A percentile compares a stretch with the other conserved stretches of the same genome.
phyloP scores from a whole-genome alignment of 2,329 filamentous ascomycete species.

The Pseudogymnoascus sp. region DNA sequence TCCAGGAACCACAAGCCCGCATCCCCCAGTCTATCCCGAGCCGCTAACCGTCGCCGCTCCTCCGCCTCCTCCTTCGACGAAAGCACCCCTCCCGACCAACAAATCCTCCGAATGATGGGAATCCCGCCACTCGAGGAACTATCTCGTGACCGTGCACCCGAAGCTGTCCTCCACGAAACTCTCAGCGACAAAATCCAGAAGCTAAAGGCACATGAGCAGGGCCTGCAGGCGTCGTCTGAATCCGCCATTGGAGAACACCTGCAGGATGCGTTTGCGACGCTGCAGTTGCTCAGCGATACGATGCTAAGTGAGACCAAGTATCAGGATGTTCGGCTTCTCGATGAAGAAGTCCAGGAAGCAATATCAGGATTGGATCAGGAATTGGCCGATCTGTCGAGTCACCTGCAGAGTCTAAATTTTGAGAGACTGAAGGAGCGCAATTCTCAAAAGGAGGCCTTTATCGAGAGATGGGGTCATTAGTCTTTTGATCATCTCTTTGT shows the following conservation, averaged over 20 bases:
- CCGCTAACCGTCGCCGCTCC: slow-evolving; percentile 19
- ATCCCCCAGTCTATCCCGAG: slow-evolving; percentile 23
- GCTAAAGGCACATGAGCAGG: slow-evolving; percentile 35
- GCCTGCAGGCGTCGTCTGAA: slow-evolving; percentile 45
- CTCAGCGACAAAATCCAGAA: slow-evolving; percentile 35
- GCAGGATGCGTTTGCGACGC: slow-evolving; percentile 38
- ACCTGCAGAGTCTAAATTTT: slow-evolving; percentile 28
- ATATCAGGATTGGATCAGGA: slow-evolving; percentile 32
- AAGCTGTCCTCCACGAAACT: slow-evolving; percentile 21
- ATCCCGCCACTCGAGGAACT: slow-evolving; percentile 34
- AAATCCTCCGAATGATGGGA: slow-evolving; percentile 41
- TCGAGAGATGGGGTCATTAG: slow-evolving; percentile 33
- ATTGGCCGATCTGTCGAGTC: slow-evolving; percentile 31
- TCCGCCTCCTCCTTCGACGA: slow-evolving; percentile 34
- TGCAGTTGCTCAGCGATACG: slow-evolving; percentile 43
- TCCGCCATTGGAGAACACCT: slow-evolving; percentile 33
- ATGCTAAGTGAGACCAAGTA: slow-evolving; percentile 45
- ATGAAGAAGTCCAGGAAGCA: slow-evolving; percentile 44
- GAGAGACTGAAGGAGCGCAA: slow-evolving; percentile 33
- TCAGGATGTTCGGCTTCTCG: slow-evolving; percentile 39
- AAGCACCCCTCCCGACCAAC: slow-evolving; percentile 27
- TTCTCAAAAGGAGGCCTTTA: slow-evolving; percentile 41
- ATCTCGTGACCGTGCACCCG: slow-evolving; percentile 18
- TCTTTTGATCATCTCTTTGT: not conserved
- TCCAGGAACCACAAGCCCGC: slow-evolving; percentile 16